phyloP scores from a whole-genome alignment of 129 eudicot genomes.

The Lactuca sativa region DNA sequence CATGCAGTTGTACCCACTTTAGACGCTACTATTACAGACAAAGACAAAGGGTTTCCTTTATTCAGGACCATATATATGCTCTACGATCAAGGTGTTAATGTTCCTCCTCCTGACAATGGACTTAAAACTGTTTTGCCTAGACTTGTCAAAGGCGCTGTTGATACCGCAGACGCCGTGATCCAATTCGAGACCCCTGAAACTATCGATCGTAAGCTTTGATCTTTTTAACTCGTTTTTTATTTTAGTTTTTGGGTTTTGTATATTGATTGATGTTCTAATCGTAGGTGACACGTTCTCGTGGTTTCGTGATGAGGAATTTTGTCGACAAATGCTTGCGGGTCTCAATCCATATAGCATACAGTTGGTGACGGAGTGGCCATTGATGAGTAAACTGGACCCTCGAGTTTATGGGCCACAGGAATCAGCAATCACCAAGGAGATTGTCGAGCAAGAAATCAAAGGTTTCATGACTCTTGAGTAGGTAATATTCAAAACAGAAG shows the following conservation, averaged over 20 bases:
- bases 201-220: slow-evolving; percentile 35
- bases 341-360: slow-evolving; percentile 21
- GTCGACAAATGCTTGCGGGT: neutral
- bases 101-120: slow-evolving; percentile 8
- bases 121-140: slow-evolving; percentile 38
- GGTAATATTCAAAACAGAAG: too few species aligned
- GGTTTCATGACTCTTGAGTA: too few species aligned
- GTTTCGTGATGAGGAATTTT: slow-evolving; percentile 23
- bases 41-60: slow-evolving; percentile 38
- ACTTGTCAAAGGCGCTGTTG: slow-evolving; percentile 31
- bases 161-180: slow-evolving; percentile 5
- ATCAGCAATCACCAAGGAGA: slow-evolving; percentile 61
- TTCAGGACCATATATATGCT: slow-evolving; percentile 55
- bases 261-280: neutral
- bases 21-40: slow-evolving; percentile 20
- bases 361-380: slow-evolving; percentile 68
- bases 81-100: slow-evolving; percentile 48
- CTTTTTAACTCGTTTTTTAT: neutral
- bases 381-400: slow-evolving; percentile 62
- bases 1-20: slow-evolving; percentile 49
- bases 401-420: slow-evolving; percentile 22
- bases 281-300: slow-evolving; percentile 61
- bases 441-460: slow-evolving; percentile 32
- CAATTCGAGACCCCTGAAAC: slow-evolving; percentile 27
- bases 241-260: neutral